A percentile compares a stretch with the other conserved stretches of the same genome.
Conservation (phyloP, 2,329 filamentous ascomycete species). For the Colletotrichum musicola region DNA sequence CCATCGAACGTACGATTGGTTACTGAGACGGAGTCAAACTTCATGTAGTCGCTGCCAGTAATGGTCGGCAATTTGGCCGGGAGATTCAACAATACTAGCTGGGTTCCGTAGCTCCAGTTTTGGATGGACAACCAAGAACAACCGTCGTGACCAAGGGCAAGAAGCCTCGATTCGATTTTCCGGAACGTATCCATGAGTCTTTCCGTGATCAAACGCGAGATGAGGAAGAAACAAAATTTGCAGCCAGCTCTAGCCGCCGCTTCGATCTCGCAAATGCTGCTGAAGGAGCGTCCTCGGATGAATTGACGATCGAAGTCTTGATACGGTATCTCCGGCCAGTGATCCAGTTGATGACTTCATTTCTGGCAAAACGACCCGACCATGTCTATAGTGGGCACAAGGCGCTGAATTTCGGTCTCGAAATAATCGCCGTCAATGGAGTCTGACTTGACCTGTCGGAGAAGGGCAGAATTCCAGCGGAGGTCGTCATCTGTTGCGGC, state of each 20-base stretch:
- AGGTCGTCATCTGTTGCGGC: background rate
- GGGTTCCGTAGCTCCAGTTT: background rate
- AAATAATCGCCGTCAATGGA: accelerated
- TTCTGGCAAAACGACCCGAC: background rate
- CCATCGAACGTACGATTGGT: too few relatives aligned
- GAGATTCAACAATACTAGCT: background rate
- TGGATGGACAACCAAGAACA: background rate
- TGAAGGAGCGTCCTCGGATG: background rate
- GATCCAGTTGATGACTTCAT: background rate
- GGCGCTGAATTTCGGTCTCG: background rate
- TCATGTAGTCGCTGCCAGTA: too few relatives aligned
- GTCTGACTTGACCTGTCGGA: background rate
- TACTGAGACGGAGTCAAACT: too few relatives aligned
- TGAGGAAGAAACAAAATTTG: accelerated
- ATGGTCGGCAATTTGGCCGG: too few relatives aligned
- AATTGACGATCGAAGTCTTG: too few relatives aligned
- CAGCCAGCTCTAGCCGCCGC: background rate
- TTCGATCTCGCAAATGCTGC: background rate
- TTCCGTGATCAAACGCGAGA: accelerated
- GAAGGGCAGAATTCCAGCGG: accelerated
- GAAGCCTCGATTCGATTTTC: background rate
- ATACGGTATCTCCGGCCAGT: background rate
- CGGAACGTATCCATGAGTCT: background rate
- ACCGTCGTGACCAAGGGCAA: accelerated
- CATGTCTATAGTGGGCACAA: accelerated